A percentile compares a stretch with the other conserved stretches of the same genome.
phyloP scores from a whole-genome alignment of 768 basidiomycete genomes.

The Suillus brevipes region DNA sequence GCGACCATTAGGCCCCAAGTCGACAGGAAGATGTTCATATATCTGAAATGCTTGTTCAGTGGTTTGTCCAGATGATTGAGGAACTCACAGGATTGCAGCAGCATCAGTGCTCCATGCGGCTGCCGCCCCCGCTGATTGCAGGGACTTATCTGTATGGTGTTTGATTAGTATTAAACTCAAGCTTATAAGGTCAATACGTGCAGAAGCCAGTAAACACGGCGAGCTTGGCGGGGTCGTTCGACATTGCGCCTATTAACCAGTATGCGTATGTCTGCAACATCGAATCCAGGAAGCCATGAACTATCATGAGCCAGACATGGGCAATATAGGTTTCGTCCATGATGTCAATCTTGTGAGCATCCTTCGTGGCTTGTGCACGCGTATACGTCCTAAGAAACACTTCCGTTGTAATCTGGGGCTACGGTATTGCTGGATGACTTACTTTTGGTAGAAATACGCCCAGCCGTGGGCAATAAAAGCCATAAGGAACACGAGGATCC shows the following conservation, averaged over 20 bases:
- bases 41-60: constrained; percentile 30
- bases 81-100: constrained; percentile 55
- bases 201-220: constrained; percentile 79
- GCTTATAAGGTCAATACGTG: constrained; percentile 36
- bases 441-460: constrained; percentile 74
- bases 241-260: constrained; percentile 81
- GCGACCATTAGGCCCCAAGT: constrained; percentile 65
- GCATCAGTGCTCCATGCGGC: constrained; percentile 68
- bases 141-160: constrained; percentile 52
- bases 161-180: neutral
- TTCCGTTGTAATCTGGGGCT: constrained; percentile 1
- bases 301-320: constrained; percentile 57
- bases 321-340: constrained; percentile 51
- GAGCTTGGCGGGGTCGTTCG: constrained; percentile 72
- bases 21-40: constrained; percentile 67
- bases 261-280: constrained; percentile 81
- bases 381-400: constrained; percentile 48
- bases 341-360: constrained; percentile 53
- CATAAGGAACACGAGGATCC: constrained; percentile 57
- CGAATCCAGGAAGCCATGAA: constrained; percentile 69
- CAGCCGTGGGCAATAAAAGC: constrained; percentile 67
- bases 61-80: constrained; percentile 1
- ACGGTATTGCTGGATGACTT: constrained; percentile 15
- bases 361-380: constrained; percentile 43
- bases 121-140: constrained; percentile 72